phyloP scores from a whole-genome alignment of 768 basidiomycete species.

The Suillus occidentalis region DNA sequence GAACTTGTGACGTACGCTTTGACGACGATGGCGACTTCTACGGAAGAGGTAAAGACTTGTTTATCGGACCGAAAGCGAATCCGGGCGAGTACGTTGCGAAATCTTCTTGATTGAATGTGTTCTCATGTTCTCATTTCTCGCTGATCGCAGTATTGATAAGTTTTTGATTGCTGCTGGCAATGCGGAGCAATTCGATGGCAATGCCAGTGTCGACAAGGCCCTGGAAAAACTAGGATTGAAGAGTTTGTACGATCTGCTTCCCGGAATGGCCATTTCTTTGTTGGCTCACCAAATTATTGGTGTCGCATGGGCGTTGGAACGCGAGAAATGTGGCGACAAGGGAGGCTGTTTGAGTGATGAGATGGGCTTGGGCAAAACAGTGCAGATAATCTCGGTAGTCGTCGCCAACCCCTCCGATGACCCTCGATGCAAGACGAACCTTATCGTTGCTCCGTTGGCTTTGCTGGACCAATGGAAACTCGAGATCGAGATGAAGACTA shows the following conservation, averaged over 20 bases:
- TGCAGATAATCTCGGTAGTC: constrained; percentile 63
- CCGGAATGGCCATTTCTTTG: constrained; percentile 58
- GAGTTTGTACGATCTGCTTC: constrained; percentile 47
- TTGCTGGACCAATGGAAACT: constrained; percentile 67
- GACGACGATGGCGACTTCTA: constrained; percentile 49
- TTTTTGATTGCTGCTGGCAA: constrained; percentile 58
- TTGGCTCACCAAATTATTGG: constrained; percentile 71
- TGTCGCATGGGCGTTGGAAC: constrained; percentile 43
- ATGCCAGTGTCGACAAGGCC: constrained; percentile 58
- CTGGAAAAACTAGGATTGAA: constrained; percentile 52
- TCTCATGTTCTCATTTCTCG: constrained; percentile 7
- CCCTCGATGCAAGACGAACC: constrained; percentile 55
- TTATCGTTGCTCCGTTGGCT: constrained; percentile 67
- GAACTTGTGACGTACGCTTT: constrained; percentile 25
- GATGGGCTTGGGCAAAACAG: constrained; percentile 61
- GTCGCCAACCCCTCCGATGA: constrained; percentile 52
- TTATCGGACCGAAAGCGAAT: constrained; percentile 44
- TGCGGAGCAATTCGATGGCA: constrained; percentile 57
- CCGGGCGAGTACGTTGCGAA: constrained; percentile 46
- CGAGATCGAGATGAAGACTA: constrained; percentile 60
- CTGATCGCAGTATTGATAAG: constrained; percentile 41
- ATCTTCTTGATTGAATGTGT: neutral
- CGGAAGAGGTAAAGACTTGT: constrained; percentile 46
- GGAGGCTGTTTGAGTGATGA: constrained; percentile 38
- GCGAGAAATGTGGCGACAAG: constrained; percentile 27